A percentile compares a stretch with the other conserved stretches of the same genome.
Evolutionary conservation across 345 rosid species (phyloP).

Genomic region (Hibiscus mutabilis): DNA sequence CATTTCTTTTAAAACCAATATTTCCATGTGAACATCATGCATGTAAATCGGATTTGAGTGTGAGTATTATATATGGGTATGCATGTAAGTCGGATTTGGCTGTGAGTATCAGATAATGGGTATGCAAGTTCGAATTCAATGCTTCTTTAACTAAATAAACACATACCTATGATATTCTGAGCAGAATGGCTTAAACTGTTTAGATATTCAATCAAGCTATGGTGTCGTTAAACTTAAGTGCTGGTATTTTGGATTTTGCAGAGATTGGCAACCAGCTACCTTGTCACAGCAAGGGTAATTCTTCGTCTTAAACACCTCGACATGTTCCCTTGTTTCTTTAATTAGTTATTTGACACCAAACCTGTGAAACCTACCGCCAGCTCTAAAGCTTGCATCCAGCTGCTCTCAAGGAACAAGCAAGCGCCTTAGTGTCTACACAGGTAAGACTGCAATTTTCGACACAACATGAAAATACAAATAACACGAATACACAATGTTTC

Average conservation of each 20-base stretch:
- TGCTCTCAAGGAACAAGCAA: slow-evolving; percentile 55
- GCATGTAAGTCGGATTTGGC: neutral
- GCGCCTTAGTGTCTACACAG: slow-evolving; percentile 38
- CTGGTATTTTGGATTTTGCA: slow-evolving; percentile 27
- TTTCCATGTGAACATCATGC: neutral
- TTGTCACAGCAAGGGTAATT: slow-evolving; percentile 48
- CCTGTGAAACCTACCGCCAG: slow-evolving; percentile 22
- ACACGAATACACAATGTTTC: neutral
- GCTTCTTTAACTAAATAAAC: neutral
- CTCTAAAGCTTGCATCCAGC: slow-evolving; percentile 50
- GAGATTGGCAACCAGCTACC: slow-evolving; percentile 50
- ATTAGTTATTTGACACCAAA: neutral
- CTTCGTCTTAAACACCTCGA: neutral
- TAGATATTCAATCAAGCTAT: neutral
- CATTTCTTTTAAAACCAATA: neutral
- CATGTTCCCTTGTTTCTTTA: neutral
- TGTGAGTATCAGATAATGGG: neutral
- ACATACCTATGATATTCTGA: neutral
- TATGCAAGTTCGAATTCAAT: neutral
- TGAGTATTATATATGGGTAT: neutral
- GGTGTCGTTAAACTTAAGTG: neutral
- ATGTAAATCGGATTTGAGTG: neutral
- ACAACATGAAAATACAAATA: neutral
- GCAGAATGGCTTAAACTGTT: neutral
- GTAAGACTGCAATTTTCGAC: slow-evolving; percentile 21